Percentiles rank a stretch among this genome's conserved stretches.
These are phyloP conservation scores for Earliella scabrosa DNA, from an alignment of 1,284 basidiomycete genomes.

Conservation along the genomic window DNA sequence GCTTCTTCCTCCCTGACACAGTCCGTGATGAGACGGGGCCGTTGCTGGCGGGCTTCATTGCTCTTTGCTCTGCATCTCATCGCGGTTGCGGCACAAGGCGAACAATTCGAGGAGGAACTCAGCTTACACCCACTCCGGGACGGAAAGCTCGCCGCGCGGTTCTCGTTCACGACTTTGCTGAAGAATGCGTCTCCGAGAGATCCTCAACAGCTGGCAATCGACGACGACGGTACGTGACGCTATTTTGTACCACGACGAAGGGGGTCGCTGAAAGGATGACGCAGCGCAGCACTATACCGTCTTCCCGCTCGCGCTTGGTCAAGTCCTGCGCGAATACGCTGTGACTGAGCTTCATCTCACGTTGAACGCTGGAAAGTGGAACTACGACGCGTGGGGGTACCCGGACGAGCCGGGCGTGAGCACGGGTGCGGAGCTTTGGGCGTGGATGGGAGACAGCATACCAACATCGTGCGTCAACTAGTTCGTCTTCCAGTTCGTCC, in stretches of 20 bases:
- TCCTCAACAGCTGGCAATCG: constrained; percentile 49
- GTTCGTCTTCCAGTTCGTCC: background rate
- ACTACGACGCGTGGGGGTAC: constrained; percentile 84
- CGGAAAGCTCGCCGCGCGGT: constrained; percentile 84
- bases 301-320: constrained; percentile 85
- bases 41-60: constrained; percentile 11
- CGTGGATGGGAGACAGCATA: constrained; percentile 78
- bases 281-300: constrained; percentile 82
- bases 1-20: background rate
- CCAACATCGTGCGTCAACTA: constrained; percentile 49
- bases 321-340: constrained; percentile 84
- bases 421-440: constrained; percentile 89
- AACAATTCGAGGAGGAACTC: constrained; percentile 73
- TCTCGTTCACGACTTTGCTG: constrained; percentile 79
- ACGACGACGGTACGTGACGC: constrained; percentile 59
- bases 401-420: constrained; percentile 79
- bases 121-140: constrained; percentile 78
- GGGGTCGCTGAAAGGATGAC: constrained; percentile 1
- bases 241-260: background rate
- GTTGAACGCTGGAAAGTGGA: constrained; percentile 91
- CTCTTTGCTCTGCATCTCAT: constrained; percentile 14
- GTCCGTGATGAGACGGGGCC: background rate
- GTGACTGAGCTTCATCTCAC: constrained; percentile 88
- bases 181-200: constrained; percentile 55
- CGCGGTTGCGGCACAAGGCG: constrained; percentile 27